Conservation (phyloP, 495 filamentous ascomycete species). For the Talaromyces nanjingensis region DNA sequence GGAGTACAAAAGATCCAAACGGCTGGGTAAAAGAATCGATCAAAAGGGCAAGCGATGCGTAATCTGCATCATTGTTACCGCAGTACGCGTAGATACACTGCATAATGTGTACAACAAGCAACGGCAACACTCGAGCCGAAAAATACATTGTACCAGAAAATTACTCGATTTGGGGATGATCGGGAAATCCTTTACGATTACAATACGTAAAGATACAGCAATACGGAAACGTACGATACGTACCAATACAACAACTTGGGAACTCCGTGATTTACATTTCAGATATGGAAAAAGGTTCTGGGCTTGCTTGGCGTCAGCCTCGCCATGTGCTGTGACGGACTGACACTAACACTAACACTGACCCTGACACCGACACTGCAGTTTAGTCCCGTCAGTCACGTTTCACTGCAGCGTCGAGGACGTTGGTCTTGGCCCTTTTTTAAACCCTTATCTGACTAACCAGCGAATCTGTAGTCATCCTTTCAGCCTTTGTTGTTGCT, state of each 20-base stretch:
- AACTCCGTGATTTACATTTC: slow-evolving; percentile 1
- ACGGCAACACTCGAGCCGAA: background rate
- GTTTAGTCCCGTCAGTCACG: background rate
- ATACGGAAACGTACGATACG: background rate
- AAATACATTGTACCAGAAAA: background rate
- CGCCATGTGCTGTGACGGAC: background rate
- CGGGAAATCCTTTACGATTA: background rate
- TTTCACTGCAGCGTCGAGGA: background rate
- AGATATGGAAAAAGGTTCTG: background rate
- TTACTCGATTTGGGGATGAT: background rate
- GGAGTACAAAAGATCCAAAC: background rate
- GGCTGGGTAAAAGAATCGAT: background rate
- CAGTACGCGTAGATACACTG: background rate
- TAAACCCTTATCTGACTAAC: background rate
- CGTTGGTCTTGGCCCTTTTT: background rate
- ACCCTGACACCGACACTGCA: background rate
- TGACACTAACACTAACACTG: background rate
- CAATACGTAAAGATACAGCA: background rate
- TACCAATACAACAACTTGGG: background rate
- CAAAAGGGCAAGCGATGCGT: background rate
- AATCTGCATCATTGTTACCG: background rate
- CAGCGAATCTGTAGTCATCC: background rate
- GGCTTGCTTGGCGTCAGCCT: background rate
- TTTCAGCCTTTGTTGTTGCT: background rate
- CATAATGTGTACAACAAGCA: background rate